Evolutionary conservation across 306 rosid species (phyloP).

Genomic region (Mucuna pruriens): DNA sequence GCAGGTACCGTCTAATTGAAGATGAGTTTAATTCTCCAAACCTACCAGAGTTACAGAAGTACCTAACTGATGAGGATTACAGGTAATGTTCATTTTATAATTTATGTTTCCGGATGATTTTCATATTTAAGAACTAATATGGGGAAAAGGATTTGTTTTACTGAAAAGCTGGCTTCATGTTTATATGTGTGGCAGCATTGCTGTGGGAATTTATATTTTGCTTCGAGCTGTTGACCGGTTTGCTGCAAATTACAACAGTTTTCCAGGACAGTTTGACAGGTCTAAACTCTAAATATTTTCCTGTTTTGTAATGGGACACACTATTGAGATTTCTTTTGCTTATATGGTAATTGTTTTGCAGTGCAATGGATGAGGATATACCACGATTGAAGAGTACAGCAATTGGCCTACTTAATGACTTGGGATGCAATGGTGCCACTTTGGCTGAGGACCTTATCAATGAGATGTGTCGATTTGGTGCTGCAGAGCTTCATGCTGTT

Average conservation of each 20-base stretch:
- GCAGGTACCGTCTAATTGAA: slow-evolving; percentile 80
- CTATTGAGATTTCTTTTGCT: slow-evolving; percentile 27
- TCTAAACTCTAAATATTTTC: slow-evolving; percentile 22
- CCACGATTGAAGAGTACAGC: slow-evolving; percentile 89
- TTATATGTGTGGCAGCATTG: slow-evolving; percentile 58
- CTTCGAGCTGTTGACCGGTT: slow-evolving; percentile 96
- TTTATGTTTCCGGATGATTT: slow-evolving; percentile 27
- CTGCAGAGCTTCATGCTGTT: slow-evolving; percentile 90
- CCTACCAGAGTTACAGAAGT: slow-evolving; percentile 76
- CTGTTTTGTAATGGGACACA: slow-evolving; percentile 2
- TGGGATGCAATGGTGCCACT: slow-evolving; percentile 88
- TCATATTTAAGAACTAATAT: not conserved
- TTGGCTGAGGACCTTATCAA: slow-evolving; percentile 93
- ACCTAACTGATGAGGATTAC: slow-evolving; percentile 90
- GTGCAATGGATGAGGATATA: slow-evolving; percentile 95
- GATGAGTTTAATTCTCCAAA: slow-evolving; percentile 87
- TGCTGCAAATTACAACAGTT: slow-evolving; percentile 91
- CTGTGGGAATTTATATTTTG: slow-evolving; percentile 86
- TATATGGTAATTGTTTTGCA: slow-evolving; percentile 44
- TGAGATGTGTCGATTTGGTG: slow-evolving; percentile 99
- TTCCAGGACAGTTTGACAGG: slow-evolving; percentile 96
- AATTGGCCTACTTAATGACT: slow-evolving; percentile 72
- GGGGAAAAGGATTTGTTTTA: slow-evolving; percentile 19
- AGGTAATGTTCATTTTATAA: slow-evolving; percentile 56
- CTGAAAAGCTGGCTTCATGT: slow-evolving; percentile 37